Base-by-base conservation (phyloP, 202 grass and related monocot species). In the Elaeis oleifera region DNA sequence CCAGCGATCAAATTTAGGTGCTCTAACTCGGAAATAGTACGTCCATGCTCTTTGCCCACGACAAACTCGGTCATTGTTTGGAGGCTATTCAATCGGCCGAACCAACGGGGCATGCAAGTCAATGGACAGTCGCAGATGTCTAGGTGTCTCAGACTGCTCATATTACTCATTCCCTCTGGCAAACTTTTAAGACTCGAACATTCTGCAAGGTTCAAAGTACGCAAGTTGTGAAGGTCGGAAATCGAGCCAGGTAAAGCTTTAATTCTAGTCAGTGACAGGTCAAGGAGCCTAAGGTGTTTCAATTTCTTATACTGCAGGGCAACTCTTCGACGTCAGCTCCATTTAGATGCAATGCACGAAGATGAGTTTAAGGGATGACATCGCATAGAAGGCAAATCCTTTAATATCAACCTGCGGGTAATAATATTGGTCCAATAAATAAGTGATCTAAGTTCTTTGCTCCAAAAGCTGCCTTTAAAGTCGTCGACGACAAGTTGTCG, bases 261-360 rank as follows among this genome's bases (percentile, higher is more conserved):
- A n/a, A n/a, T n/a, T n/a, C n/a, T n/a, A n/a, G n/a, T n/a, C n/a
- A n/a, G n/a, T n/a, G 0, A 85, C 5, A 89, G 15, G 56, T 85
- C 74, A 23, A 89, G 78, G 49, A 72, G 81, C 2, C 81, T 20
- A 3, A 89, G 18, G 61, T 84, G 70, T 49, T 52, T 53, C 16
- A 69, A 50, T 60, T 4, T 27, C 23, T 6, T 5, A 53, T 17
- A 39, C n/a, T 59, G 53, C 11, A 6, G 13, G 39, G 64, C 22
- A 76, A 20, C 28, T 31, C 1, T 15, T 52, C 62, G 53, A 56
- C 61, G 23, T n/a, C 5, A 16, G 17, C 28, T 3, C 0, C 0
- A 51, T 0, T 0, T 0, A 59, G 3, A 18, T 51, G 3, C 18
- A 83, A 5, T 73, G 69, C 75, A 53, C 61, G 59, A 0, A 83